Evolutionary conservation across 2,329 filamentous ascomycete species (phyloP), one percentile per base, ranked within the genome.

Genomic region (Pyrenochaeta sp.): DNA sequence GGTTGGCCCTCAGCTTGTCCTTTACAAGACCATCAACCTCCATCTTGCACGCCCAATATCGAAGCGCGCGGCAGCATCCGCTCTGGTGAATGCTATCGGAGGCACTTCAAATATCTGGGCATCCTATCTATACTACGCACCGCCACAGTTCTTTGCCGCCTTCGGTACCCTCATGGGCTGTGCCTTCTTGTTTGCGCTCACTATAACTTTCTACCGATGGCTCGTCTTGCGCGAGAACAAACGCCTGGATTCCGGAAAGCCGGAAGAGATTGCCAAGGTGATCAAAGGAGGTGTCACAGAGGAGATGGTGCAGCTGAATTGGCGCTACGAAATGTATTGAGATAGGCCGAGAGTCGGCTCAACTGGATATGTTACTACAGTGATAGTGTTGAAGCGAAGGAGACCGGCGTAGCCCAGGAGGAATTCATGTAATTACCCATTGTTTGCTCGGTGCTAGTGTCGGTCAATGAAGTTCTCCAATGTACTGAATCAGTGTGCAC

Each of bases 271-370:
- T 23, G 60, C 63, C 1, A 67, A 67, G 49, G 61, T 67, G 11
- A 50, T 67, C 30, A 56, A 54, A 20, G 63, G 63, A 10, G 63
- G 63, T 15, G 63, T 65, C 14, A 67, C 61, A 1, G 60, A 60
- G 46, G 61, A 67, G 31, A 67, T 65, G 61, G 43, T 67, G 17
- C 40, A 40, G 18, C 49, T 67, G 9, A 52, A 53, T 14, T 67
- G 63, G 61, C 54, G 61, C 9, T 67, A 67, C 21, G 61, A 64
- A 30, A 67, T 67, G 63, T 65, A 64, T 31, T 64, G 27, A 60
- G 40, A 36, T n/a, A n/a, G n/a, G 14, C 10, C 4, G 2, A 36
- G 33, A 27, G 23, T 5, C 9, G 23, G 33, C 33, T n/a, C n/a
- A 36, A n/a, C 14, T 36, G 7, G n/a, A n/a, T 15, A 36, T n/a